Evolutionary conservation across 2,329 filamentous ascomycete species (phyloP).

Genomic region (Chrysoporthe cubensis): DNA sequence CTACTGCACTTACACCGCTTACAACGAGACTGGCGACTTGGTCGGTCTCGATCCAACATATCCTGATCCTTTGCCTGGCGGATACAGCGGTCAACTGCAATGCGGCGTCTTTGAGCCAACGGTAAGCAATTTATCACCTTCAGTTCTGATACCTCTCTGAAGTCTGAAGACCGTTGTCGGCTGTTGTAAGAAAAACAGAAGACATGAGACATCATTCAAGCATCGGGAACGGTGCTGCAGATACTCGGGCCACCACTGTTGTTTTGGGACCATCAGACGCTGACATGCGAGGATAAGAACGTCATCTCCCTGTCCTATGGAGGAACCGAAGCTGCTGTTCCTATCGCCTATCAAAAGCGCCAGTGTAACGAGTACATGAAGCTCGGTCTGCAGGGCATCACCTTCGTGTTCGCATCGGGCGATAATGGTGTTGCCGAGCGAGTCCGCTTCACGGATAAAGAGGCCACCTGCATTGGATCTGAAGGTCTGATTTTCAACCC

Average conservation of each 20-base stretch:
- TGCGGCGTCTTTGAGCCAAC: constrained; percentile 50
- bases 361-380: constrained; percentile 58
- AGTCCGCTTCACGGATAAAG: not conserved
- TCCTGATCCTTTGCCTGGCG: constrained; percentile 48
- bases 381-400: constrained; percentile 53
- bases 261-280: not conserved
- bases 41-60: constrained; percentile 49
- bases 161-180: not conserved
- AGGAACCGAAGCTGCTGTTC: constrained; percentile 56
- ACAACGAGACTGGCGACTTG: constrained; percentile 50
- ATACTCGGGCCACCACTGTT: not conserved
- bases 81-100: constrained; percentile 50
- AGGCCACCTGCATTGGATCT: constrained; percentile 37
- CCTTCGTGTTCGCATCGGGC: constrained; percentile 52
- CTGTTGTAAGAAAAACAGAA: not conserved
- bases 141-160: not conserved
- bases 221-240: not conserved
- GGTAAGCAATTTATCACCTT: not conserved
- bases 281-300: constrained; percentile 37
- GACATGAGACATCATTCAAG: not conserved
- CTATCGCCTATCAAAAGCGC: constrained; percentile 55
- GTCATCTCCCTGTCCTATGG: constrained; percentile 62
- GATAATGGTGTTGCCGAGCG: constrained; percentile 46
- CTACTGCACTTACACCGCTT: constrained; percentile 54
- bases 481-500: constrained; percentile 50